Conservation (phyloP, 768 basidiomycete genomes). For the Boletus fagicola region DNA sequence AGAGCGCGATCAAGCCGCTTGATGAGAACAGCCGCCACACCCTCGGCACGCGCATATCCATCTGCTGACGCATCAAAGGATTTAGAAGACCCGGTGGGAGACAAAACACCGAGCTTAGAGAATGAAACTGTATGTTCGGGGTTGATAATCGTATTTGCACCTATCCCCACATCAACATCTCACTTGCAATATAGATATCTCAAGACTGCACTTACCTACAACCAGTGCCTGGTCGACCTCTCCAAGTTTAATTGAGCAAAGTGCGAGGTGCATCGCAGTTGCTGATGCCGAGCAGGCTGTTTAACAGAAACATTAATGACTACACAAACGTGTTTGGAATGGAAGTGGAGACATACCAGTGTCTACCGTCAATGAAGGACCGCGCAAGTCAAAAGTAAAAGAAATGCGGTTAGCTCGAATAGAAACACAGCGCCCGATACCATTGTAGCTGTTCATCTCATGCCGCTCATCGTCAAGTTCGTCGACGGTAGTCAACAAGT, state of each 20-base stretch:
- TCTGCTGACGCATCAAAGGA: constrained; percentile 34
- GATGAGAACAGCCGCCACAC: constrained; percentile 33
- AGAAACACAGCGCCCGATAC: constrained; percentile 32
- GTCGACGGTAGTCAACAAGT: constrained; percentile 27
- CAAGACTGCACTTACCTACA: constrained; percentile 16
- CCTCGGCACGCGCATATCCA: constrained; percentile 33
- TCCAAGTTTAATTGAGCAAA: constrained; percentile 41
- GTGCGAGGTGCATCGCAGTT: constrained; percentile 48
- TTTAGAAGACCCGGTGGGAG: constrained; percentile 34
- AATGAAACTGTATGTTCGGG: constrained; percentile 28
- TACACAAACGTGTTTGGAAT: background rate
- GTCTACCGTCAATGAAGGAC: constrained; percentile 50
- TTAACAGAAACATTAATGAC: background rate
- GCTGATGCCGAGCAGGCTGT: constrained; percentile 45
- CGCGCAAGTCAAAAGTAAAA: constrained; percentile 37
- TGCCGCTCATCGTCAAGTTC: constrained; percentile 30
- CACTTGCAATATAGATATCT: no score
- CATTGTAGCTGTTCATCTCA: constrained; percentile 29
- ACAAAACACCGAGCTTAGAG: constrained; percentile 34
- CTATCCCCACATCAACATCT: constrained; percentile 7
- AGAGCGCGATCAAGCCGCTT: constrained; percentile 34
- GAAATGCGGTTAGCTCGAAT: constrained; percentile 35
- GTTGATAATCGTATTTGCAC: constrained; percentile 30
- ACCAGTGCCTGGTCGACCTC: constrained; percentile 51
- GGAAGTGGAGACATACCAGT: constrained; percentile 13